Base-by-base conservation (phyloP, 257 asterid genomes). In the Solanum rostratum region DNA sequence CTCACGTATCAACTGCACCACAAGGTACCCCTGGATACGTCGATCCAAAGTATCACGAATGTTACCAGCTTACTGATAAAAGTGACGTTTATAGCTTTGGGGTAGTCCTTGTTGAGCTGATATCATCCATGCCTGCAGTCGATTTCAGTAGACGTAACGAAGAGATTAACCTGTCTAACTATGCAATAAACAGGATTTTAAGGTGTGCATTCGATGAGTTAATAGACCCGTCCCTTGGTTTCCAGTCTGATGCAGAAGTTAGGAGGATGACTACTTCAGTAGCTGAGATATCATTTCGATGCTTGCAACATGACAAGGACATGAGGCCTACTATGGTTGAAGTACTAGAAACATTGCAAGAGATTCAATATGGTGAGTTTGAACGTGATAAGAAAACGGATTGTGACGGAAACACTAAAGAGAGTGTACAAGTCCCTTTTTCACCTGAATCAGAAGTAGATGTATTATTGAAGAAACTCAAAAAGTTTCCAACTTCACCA, bases 361-460 rank as follows among this genome's bases (percentile, higher is more conserved):
- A 78, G 11, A 78, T 78, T 78, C 82, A 78, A 3, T 27, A 27
- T 16, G 63, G 82, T 78, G 82, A 78, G 63, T 78, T 29, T 29
- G 50, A 1, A 78, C 18, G 16, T 27, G 63, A 27, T 18, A 78
- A 27, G 63, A 50, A 78, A 46, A 74, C 2, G 22, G 16, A 74
- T 8, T 15, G 81, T 46, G 20, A 45, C 0, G 74, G 8, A 6
- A 45, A 39, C 18, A 27, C 41, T 9, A 41, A 57, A 50, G 84
- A 65, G 43, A 57, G 54, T 60, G 74, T 65, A 10, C 50, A 81
- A 81, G 54, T 62, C 46, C 45, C 78, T 43, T 79, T 39, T 63
- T 88, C 90, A 27, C 86, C 88, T 33, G 89, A 89, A 71, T 54
- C 89, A 63, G 92, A 88, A 22, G 84, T 79, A 45, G 83, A 22